Percentiles rank a stretch among this genome's conserved stretches.
phyloP scores from a whole-genome alignment of 1,139 yeast species.

The Geotrichum citri-aurantii region DNA sequence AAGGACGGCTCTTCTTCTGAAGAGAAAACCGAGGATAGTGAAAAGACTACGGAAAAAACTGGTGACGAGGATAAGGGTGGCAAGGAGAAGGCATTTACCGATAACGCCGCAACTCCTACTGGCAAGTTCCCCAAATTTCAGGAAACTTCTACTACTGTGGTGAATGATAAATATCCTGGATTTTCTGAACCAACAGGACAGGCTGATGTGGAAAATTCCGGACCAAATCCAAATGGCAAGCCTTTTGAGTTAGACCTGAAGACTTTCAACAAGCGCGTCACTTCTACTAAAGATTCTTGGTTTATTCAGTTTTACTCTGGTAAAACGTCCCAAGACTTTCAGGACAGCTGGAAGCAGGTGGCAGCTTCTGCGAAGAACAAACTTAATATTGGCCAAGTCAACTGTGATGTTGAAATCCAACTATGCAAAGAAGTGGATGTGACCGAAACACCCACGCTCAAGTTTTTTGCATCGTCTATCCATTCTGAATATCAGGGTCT shows the following conservation, averaged over 20 bases:
- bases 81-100: neutral
- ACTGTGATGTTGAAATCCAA: constrained; percentile 35
- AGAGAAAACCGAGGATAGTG: neutral
- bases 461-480: constrained; percentile 32
- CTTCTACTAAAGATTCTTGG: constrained; percentile 35
- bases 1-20: constrained; percentile 6
- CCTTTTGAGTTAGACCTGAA: constrained; percentile 25
- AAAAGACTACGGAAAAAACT: neutral
- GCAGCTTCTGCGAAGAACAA: constrained; percentile 32
- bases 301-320: constrained; percentile 40
- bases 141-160: constrained; percentile 3
- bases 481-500: constrained; percentile 34
- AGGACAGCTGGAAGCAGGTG: constrained; percentile 37
- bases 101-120: neutral
- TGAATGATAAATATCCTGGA: constrained; percentile 13
- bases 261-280: constrained; percentile 24
- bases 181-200: neutral
- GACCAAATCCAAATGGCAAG: constrained; percentile 26
- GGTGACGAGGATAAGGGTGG: neutral
- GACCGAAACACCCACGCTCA: constrained; percentile 31
- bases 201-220: neutral
- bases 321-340: constrained; percentile 36
- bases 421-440: constrained; percentile 35
- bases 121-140: constrained; percentile 14
- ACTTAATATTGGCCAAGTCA: constrained; percentile 40